A percentile compares a stretch with the other conserved stretches of the same genome.
Evolutionary conservation across 768 basidiomycete genomes (phyloP).

Genomic region (Mycena alexandri): DNA sequence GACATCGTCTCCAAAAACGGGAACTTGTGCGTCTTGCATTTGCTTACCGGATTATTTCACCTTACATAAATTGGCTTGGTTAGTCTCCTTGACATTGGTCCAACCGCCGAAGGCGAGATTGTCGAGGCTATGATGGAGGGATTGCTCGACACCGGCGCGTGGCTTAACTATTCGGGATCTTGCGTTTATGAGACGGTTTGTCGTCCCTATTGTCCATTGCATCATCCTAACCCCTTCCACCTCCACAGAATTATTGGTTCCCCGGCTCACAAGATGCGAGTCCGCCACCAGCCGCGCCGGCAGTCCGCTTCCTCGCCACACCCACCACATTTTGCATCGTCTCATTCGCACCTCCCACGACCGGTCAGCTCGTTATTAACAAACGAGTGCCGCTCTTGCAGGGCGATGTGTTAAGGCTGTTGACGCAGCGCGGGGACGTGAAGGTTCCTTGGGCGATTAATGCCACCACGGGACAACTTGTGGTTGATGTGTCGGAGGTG

Average conservation of each 20-base stretch:
- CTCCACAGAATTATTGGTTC: slow-evolving; percentile 60
- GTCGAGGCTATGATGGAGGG: slow-evolving; percentile 60
- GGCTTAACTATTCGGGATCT: slow-evolving; percentile 62
- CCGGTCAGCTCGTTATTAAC: slow-evolving; percentile 51
- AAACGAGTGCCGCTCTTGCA: slow-evolving; percentile 56
- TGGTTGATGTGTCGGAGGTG: background rate
- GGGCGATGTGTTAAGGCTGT: slow-evolving; percentile 57
- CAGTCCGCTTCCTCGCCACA: slow-evolving; percentile 63
- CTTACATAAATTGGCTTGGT: background rate
- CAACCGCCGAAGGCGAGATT: slow-evolving; percentile 66
- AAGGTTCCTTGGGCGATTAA: slow-evolving; percentile 14
- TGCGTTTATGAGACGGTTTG: slow-evolving; percentile 68
- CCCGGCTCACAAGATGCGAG: slow-evolving; percentile 54
- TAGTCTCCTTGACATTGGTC: slow-evolving; percentile 68
- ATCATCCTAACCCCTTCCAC: background rate
- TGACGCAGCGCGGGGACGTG: slow-evolving; percentile 45
- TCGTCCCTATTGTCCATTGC: background rate
- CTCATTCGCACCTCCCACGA: slow-evolving; percentile 52
- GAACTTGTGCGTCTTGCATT: slow-evolving; percentile 61
- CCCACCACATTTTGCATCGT: slow-evolving; percentile 64
- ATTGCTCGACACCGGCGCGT: slow-evolving; percentile 62
- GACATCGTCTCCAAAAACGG: slow-evolving; percentile 75
- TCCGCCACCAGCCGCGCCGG: slow-evolving; percentile 40
- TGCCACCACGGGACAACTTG: slow-evolving; percentile 6
- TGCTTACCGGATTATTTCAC: background rate